Conservation (phyloP, 1,284 basidiomycete species). For the Ganoderma sinense region DNA sequence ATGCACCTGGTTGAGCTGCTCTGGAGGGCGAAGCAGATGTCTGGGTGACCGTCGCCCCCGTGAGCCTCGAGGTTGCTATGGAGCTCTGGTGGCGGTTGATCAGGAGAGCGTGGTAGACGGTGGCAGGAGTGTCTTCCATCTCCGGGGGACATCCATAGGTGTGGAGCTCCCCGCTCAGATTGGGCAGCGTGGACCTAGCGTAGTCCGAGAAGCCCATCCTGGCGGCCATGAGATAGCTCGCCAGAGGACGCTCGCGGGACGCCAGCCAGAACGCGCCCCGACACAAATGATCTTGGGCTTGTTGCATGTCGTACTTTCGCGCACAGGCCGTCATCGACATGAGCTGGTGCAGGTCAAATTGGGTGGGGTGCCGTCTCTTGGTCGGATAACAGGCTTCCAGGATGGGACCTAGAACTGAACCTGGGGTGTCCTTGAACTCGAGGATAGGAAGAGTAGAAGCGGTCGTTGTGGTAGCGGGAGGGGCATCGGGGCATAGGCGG, state of each 20-base stretch:
- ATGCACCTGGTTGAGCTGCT: neutral
- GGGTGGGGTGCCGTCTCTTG: neutral
- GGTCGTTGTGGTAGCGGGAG: neutral
- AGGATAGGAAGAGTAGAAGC: conserved; percentile 6
- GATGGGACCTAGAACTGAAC: neutral
- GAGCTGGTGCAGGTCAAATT: neutral
- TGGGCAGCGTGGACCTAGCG: neutral
- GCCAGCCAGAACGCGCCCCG: neutral
- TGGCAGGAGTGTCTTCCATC: conserved; percentile 15
- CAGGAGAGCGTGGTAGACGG: conserved; percentile 14
- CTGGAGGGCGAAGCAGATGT: neutral
- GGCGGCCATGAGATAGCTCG: conserved; percentile 9
- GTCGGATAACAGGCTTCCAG: conserved; percentile 13
- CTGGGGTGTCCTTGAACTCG: conserved; percentile 4
- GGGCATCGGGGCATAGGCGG: neutral
- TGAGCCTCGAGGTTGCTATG: conserved; percentile 6
- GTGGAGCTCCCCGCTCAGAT: conserved; percentile 11
- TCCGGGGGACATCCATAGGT: conserved; percentile 11
- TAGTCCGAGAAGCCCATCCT: conserved; percentile 4
- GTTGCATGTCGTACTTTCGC: conserved; percentile 7
- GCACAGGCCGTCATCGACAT: conserved; percentile 8
- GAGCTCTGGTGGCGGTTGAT: conserved; percentile 13
- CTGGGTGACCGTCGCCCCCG: neutral
- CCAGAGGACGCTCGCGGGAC: conserved; percentile 8
- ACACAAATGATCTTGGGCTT: neutral